phyloP scores from a whole-genome alignment of 805 yeast species.

The Candida broadrunensis region DNA sequence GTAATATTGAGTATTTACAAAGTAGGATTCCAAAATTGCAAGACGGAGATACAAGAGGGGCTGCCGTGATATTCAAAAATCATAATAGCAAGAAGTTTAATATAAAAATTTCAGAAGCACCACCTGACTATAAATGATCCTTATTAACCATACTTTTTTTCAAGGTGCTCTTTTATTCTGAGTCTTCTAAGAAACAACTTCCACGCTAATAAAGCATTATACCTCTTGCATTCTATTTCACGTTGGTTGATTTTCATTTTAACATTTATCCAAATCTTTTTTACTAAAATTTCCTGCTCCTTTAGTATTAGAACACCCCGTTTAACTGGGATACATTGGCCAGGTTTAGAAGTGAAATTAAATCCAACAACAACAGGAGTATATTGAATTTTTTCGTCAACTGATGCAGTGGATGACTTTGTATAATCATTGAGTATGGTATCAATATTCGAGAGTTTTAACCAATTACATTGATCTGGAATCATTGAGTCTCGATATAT shows the following conservation, averaged over 20 bases:
- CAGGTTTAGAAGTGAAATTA: constrained; percentile 17
- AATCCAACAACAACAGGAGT: constrained; percentile 33
- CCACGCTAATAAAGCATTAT: constrained; percentile 8
- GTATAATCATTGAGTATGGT: constrained; percentile 12
- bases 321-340: constrained; percentile 24
- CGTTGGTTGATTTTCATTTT: constrained; percentile 8
- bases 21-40: constrained; percentile 8
- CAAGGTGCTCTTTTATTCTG: constrained; percentile 14
- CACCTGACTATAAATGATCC: constrained; percentile 28
- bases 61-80: constrained; percentile 13
- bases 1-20: constrained; percentile 17
- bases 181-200: constrained; percentile 9
- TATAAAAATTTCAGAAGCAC: constrained; percentile 23
- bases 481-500: constrained; percentile 25
- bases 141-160: constrained; percentile 7
- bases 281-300: constrained; percentile 11
- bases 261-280: constrained; percentile 23
- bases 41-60: constrained; percentile 25
- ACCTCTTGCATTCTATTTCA: background rate
- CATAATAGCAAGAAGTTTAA: constrained; percentile 5
- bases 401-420: constrained; percentile 2
- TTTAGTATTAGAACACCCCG: constrained; percentile 24
- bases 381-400: constrained; percentile 13
- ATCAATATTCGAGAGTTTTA: constrained; percentile 19
- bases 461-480: constrained; percentile 29